phyloP scores from a whole-genome alignment of 192 early-diverging fungal species.

The Coemansia sp. region DNA sequence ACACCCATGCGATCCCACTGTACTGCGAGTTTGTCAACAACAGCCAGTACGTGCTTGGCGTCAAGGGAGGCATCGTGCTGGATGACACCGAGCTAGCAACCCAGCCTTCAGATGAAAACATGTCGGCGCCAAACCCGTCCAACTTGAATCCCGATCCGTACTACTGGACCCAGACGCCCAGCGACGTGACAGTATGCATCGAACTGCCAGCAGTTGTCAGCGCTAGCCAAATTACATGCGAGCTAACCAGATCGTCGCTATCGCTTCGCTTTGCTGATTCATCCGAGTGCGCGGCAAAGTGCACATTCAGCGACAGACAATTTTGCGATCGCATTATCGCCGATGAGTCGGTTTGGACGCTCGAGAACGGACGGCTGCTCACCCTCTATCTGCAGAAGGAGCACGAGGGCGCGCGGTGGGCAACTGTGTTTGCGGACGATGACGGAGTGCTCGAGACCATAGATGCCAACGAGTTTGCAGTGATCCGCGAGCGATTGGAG shows the following conservation, averaged over 20 bases:
- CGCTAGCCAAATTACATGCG: slow-evolving; percentile 59
- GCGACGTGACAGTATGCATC: slow-evolving; percentile 66
- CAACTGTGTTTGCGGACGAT: slow-evolving; percentile 61
- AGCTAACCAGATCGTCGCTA: slow-evolving; percentile 53
- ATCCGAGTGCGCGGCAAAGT: slow-evolving; percentile 9
- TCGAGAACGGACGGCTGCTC: slow-evolving; percentile 60
- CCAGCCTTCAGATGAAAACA: not conserved
- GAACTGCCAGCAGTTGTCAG: slow-evolving; percentile 54
- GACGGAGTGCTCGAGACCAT: slow-evolving; percentile 64
- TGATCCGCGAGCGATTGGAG: slow-evolving; percentile 58
- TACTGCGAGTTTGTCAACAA: slow-evolving; percentile 31
- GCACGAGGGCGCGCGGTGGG: slow-evolving; percentile 62
- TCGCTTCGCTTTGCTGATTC: slow-evolving; percentile 34
- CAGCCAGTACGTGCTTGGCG: slow-evolving; percentile 31
- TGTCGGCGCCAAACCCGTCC: too few species aligned
- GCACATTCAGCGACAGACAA: slow-evolving; percentile 7
- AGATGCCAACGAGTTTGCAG: slow-evolving; percentile 58
- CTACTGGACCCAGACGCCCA: slow-evolving; percentile 66
- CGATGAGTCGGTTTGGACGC: slow-evolving; percentile 64
- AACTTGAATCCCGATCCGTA: slow-evolving; percentile 43
- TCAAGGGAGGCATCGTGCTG: slow-evolving; percentile 25
- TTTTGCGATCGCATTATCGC: slow-evolving; percentile 54
- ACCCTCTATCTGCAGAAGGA: slow-evolving; percentile 64
- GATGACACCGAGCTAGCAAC: slow-evolving; percentile 39
- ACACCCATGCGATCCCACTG: slow-evolving; percentile 41